Percentiles rank a stretch among this genome's conserved stretches.
Conservation (phyloP, 768 basidiomycete genomes). For the Psilocybe sp. region DNA sequence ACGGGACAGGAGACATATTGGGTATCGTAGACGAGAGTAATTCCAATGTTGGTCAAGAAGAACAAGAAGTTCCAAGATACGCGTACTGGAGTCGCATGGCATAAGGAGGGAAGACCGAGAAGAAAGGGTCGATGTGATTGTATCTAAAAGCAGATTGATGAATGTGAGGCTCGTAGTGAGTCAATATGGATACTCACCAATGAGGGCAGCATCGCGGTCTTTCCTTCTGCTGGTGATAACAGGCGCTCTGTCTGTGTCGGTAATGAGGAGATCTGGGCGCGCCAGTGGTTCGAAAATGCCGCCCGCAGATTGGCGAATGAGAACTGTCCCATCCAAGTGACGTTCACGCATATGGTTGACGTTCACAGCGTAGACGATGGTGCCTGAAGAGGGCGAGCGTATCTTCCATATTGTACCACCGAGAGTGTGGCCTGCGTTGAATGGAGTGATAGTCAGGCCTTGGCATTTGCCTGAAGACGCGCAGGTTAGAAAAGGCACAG, state of each 20-base stretch:
- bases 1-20: constrained; percentile 90
- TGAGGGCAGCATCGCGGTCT: constrained; percentile 85
- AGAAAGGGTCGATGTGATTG: constrained; percentile 82
- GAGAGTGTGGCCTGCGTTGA: constrained; percentile 91
- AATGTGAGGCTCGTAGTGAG: background rate
- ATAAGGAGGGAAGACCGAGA: constrained; percentile 81
- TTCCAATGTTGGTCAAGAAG: constrained; percentile 97
- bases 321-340: constrained; percentile 91
- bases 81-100: constrained; percentile 91
- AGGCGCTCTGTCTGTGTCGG: constrained; percentile 82
- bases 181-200: constrained; percentile 47
- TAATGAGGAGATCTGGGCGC: constrained; percentile 90
- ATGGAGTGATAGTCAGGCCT: constrained; percentile 91
- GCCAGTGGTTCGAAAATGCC: constrained; percentile 84
- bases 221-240: constrained; percentile 85
- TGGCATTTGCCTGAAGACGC: constrained; percentile 73
- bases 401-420: constrained; percentile 99
- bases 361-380: constrained; percentile 91
- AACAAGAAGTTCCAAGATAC: constrained; percentile 94
- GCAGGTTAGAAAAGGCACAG: background rate
- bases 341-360: constrained; percentile 96
- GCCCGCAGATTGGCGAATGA: constrained; percentile 71
- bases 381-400: constrained; percentile 94
- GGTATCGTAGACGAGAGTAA: constrained; percentile 77
- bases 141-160: constrained; percentile 48